These are phyloP conservation scores for Persicaria tinctoria DNA, from an alignment of 148 eudicot species.

Conservation along the genomic window DNA sequence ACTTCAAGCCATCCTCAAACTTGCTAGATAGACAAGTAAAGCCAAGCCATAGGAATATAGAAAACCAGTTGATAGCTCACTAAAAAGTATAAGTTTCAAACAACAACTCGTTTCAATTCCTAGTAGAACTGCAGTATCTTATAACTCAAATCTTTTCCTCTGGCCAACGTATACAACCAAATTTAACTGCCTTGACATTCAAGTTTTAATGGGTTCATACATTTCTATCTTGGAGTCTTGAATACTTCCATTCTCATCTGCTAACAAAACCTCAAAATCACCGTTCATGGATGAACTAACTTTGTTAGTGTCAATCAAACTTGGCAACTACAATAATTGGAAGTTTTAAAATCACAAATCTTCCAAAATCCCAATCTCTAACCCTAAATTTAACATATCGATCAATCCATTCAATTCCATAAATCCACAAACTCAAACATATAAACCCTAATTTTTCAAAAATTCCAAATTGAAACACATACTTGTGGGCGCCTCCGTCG, in stretches of 20 bases:
- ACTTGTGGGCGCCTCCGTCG: no score
- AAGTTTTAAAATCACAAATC: no score
- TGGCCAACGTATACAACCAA: conserved; percentile 76
- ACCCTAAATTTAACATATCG: no score
- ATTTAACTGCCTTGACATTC: conserved; percentile 33
- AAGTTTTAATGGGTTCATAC: conserved; percentile 23
- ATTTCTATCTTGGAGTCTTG: conserved; percentile 14
- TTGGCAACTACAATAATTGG: no score
- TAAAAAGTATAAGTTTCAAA: neutral
- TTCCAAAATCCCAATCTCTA: no score
- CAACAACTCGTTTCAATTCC: no score
- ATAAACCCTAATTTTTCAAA: no score
- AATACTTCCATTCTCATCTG: conserved; percentile 61
- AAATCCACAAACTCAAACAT: no score
- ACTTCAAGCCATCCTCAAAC: neutral
- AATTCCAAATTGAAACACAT: no score
- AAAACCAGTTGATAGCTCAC: neutral
- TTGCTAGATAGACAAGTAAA: neutral
- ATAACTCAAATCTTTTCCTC: conserved; percentile 47
- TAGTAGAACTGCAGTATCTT: conserved; percentile 43
- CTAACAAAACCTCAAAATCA: conserved; percentile 45
- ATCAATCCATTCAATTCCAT: no score
- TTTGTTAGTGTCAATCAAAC: no score
- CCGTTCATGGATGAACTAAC: no score
- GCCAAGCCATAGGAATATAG: neutral